A percentile compares a stretch with the other conserved stretches of the same genome.
Conservation (phyloP, 352 stramenopile species). For the Globisporangium mamillatum region DNA sequence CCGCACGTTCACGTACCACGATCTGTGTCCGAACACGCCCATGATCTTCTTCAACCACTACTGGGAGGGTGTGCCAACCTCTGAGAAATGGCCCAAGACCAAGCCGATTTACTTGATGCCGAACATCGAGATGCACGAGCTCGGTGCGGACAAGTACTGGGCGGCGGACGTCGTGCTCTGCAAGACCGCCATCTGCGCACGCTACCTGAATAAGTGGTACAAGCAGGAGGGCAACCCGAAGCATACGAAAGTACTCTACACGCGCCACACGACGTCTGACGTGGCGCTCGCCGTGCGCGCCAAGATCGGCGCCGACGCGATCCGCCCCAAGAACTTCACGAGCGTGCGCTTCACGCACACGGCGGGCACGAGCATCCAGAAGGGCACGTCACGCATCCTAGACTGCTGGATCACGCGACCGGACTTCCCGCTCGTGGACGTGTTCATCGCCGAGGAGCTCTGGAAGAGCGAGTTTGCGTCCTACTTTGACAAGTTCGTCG, state of each 20-base stretch:
- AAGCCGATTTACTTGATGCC: slow-evolving; percentile 53
- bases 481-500: slow-evolving; percentile 24
- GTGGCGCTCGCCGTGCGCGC: slow-evolving; percentile 25
- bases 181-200: slow-evolving; percentile 51
- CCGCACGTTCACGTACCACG: slow-evolving; percentile 41
- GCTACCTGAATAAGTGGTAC: slow-evolving; percentile 43
- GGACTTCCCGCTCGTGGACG: slow-evolving; percentile 31
- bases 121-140: slow-evolving; percentile 59
- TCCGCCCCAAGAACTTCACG: slow-evolving; percentile 37
- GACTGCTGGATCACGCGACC: slow-evolving; percentile 38
- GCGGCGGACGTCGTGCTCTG: slow-evolving; percentile 46
- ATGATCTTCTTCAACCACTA: slow-evolving; percentile 66
- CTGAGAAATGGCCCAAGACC: slow-evolving; percentile 26
- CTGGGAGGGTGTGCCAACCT: slow-evolving; percentile 31
- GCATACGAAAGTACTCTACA: slow-evolving; percentile 37
- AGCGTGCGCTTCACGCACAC: slow-evolving; percentile 43
- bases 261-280: slow-evolving; percentile 55
- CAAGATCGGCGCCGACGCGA: slow-evolving; percentile 16
- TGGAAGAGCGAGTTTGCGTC: slow-evolving; percentile 28
- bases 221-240: slow-evolving; percentile 35
- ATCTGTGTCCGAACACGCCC: slow-evolving; percentile 48
- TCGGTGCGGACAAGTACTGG: slow-evolving; percentile 40
- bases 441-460: slow-evolving; percentile 36
- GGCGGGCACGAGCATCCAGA: slow-evolving; percentile 42
- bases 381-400: slow-evolving; percentile 36